These are phyloP conservation scores for Xylariaceae sp. DNA, from an alignment of 2,329 filamentous ascomycete species.

Conservation along the genomic window DNA sequence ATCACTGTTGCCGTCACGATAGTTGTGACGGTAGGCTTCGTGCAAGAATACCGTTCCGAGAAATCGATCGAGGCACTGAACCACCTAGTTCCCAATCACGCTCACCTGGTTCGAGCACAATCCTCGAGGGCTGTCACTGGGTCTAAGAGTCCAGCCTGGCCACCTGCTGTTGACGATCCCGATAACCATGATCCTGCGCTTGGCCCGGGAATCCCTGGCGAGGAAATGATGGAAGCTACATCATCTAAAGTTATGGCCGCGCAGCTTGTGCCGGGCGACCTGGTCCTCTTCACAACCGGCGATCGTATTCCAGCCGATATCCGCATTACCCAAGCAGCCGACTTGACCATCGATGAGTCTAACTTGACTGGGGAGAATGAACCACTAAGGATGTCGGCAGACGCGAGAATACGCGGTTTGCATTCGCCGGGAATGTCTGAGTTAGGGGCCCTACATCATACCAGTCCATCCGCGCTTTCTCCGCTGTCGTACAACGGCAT, in stretches of 20 bases:
- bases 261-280: slow-evolving; percentile 84
- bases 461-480: slow-evolving; percentile 40
- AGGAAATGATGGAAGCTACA: slow-evolving; percentile 62
- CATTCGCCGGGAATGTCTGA: slow-evolving; percentile 21
- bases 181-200: slow-evolving; percentile 45
- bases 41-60: slow-evolving; percentile 96
- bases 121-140: slow-evolving; percentile 30
- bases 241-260: slow-evolving; percentile 83
- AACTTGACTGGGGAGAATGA: slow-evolving; percentile 97
- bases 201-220: slow-evolving; percentile 55
- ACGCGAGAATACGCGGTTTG: slow-evolving; percentile 41
- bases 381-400: slow-evolving; percentile 73
- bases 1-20: slow-evolving; percentile 96
- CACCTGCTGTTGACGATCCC: slow-evolving; percentile 37
- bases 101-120: slow-evolving; percentile 77
- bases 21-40: slow-evolving; percentile 91
- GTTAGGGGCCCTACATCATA: slow-evolving; percentile 30
- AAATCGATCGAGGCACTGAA: slow-evolving; percentile 95
- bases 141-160: slow-evolving; percentile 42
- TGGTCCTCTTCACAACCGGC: slow-evolving; percentile 91
- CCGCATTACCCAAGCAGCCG: slow-evolving; percentile 83
- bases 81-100: slow-evolving; percentile 89
- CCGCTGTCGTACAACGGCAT: slow-evolving; percentile 53
- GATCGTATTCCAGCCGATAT: slow-evolving; percentile 96
- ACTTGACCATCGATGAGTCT: slow-evolving; percentile 92